phyloP scores from a whole-genome alignment of 2,329 filamentous ascomycete genomes.

The Coleophoma cylindrospora region DNA sequence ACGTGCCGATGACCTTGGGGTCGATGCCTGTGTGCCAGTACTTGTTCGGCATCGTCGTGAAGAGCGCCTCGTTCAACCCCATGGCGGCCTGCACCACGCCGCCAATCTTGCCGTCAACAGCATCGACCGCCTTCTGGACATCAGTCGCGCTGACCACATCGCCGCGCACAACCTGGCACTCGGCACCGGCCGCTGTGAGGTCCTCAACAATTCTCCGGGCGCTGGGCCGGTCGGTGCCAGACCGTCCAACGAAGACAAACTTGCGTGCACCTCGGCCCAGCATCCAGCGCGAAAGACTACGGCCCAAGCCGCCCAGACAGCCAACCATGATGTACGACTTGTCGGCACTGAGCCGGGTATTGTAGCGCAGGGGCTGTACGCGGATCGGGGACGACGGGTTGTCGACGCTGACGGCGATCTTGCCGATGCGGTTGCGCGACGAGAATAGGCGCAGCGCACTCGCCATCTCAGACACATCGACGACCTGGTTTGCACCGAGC shows the following conservation, averaged over 20 bases:
- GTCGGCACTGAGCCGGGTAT: constrained; percentile 3
- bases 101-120: neutral
- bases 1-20: neutral
- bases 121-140: neutral
- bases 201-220: neutral
- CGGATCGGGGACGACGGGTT: neutral
- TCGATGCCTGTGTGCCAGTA: constrained; percentile 21
- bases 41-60: constrained; percentile 29
- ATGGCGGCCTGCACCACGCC: neutral
- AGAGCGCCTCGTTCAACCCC: constrained; percentile 5
- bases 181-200: neutral
- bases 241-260: neutral
- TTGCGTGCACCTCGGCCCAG: neutral
- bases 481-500: neutral
- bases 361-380: neutral
- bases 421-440: neutral
- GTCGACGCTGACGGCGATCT: constrained; percentile 4
- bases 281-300: constrained; percentile 4
- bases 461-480: constrained; percentile 24
- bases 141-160: neutral
- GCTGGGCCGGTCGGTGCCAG: neutral
- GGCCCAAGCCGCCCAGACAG: constrained; percentile 13
- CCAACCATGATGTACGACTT: constrained; percentile 13
- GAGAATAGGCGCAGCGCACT: neutral
- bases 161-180: neutral